phyloP scores from a whole-genome alignment of 1,284 basidiomycete species.

The Porodaedalea pini region DNA sequence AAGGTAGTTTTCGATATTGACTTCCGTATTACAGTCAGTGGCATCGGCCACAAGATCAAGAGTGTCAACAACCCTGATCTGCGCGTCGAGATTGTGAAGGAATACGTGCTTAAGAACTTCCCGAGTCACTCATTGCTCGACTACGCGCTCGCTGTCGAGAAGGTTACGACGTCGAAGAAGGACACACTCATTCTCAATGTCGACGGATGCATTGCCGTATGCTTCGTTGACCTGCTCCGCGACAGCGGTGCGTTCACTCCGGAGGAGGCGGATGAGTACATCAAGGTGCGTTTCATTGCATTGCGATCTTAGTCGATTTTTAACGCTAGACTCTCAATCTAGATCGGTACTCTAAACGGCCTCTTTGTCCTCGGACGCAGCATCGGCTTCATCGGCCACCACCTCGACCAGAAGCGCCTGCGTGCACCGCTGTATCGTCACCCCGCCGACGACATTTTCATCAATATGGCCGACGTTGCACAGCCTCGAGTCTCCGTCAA shows the following conservation, averaged over 20 bases:
- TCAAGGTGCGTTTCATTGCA: constrained; percentile 51
- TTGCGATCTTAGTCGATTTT: background rate
- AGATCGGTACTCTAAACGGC: constrained; percentile 91
- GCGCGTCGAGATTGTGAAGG: constrained; percentile 97
- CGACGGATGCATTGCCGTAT: constrained; percentile 96
- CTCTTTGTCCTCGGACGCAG: constrained; percentile 96
- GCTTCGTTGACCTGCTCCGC: constrained; percentile 93
- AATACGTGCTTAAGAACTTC: constrained; percentile 96
- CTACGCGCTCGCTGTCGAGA: constrained; percentile 98
- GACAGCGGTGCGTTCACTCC: constrained; percentile 93
- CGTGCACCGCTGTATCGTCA: constrained; percentile 91
- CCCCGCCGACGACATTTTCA: constrained; percentile 83
- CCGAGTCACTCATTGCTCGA: constrained; percentile 89
- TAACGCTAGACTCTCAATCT: constrained; percentile 11
- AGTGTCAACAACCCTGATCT: constrained; percentile 96
- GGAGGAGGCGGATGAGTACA: constrained; percentile 97
- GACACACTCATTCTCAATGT: constrained; percentile 96
- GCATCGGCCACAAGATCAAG: constrained; percentile 99
- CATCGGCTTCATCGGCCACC: constrained; percentile 96
- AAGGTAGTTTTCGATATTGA: background rate
- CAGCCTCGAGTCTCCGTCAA: constrained; percentile 76
- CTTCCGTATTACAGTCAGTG: constrained; percentile 60
- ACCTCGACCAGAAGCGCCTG: constrained; percentile 93
- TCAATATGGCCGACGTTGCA: constrained; percentile 79
- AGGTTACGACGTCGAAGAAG: constrained; percentile 97